Percentiles rank a stretch among this genome's conserved stretches.
These are phyloP conservation scores for Globisporangium nagaii DNA, from an alignment of 352 stramenopile species.

Conservation along the genomic window DNA sequence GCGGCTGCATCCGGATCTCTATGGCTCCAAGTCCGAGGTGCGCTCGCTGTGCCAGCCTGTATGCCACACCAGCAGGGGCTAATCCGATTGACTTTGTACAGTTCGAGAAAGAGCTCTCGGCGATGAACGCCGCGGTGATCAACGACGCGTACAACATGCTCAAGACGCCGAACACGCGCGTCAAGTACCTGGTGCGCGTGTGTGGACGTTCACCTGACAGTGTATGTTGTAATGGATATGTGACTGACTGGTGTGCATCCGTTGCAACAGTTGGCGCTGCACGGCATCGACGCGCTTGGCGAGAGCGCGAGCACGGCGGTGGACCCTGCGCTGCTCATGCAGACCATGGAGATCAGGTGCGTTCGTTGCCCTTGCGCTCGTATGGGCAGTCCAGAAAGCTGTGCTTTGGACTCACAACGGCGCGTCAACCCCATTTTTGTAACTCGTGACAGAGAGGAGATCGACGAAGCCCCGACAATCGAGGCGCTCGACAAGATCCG, in stretches of 20 bases:
- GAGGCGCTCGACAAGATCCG: conserved; percentile 54
- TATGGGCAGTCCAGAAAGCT: too few species aligned
- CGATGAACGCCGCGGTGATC: conserved; percentile 71
- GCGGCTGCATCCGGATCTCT: conserved; percentile 78
- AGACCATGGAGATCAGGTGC: conserved; percentile 84
- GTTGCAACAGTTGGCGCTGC: conserved; percentile 49
- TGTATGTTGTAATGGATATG: background rate
- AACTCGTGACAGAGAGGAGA: conserved; percentile 61
- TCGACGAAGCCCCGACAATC: conserved; percentile 48
- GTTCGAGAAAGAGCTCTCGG: conserved; percentile 79
- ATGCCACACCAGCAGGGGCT: too few species aligned
- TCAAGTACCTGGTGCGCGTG: conserved; percentile 74
- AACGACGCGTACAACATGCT: conserved; percentile 87
- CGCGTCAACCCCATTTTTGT: background rate
- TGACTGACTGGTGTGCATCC: background rate
- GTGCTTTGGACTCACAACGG: background rate
- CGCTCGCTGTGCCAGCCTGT: background rate
- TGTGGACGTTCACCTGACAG: too few species aligned
- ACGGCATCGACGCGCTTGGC: conserved; percentile 76
- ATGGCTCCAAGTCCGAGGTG: conserved; percentile 82
- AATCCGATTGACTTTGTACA: too few species aligned
- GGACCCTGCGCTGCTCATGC: conserved; percentile 71
- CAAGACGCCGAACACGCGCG: conserved; percentile 78
- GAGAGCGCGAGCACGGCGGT: conserved; percentile 73
- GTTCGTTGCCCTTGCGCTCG: too few species aligned